phyloP scores from a whole-genome alignment of 768 basidiomycete genomes.

The Harrya chromipes region DNA sequence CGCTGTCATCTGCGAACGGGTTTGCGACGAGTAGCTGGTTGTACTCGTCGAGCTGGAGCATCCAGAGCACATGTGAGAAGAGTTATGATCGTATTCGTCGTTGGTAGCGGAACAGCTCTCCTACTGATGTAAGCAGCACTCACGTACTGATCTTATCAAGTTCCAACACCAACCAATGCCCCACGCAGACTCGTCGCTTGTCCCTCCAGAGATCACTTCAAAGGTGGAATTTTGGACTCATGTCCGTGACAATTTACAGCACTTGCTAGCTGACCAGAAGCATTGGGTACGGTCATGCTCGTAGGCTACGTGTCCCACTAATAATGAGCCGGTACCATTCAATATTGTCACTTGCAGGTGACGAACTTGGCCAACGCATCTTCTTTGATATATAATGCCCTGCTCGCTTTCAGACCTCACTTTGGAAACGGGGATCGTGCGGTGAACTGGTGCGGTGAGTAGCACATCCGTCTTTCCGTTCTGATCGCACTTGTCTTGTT shows the following conservation, averaged over 20 bases:
- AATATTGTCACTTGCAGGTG: slow-evolving; percentile 43
- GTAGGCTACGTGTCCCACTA: too few species aligned
- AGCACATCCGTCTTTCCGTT: not conserved
- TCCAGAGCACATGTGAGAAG: slow-evolving; percentile 24
- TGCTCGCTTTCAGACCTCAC: slow-evolving; percentile 60
- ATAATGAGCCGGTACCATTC: too few species aligned
- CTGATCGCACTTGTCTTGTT: not conserved
- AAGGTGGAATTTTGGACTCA: slow-evolving; percentile 83
- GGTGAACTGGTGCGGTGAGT: slow-evolving; percentile 93
- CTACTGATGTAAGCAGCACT: slow-evolving; percentile 10
- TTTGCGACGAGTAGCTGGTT: slow-evolving; percentile 21
- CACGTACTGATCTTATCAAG: slow-evolving; percentile 21
- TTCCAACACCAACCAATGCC: too few species aligned
- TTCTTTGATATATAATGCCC: slow-evolving; percentile 74
- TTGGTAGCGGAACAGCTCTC: not conserved
- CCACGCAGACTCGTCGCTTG: slow-evolving; percentile 75
- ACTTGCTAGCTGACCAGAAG: slow-evolving; percentile 62
- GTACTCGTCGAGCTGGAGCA: slow-evolving; percentile 26
- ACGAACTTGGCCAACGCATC: slow-evolving; percentile 87
- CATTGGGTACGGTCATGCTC: slow-evolving; percentile 61
- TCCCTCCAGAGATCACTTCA: slow-evolving; percentile 66
- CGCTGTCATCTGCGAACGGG: slow-evolving; percentile 9
- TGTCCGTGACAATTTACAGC: slow-evolving; percentile 58
- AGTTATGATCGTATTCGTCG: not conserved
- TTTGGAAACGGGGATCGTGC: slow-evolving; percentile 63